A percentile compares a stretch with the other conserved stretches of the same genome.
Conservation (phyloP, 148 eudicot genomes). For the Chenopodium suecicum region DNA sequence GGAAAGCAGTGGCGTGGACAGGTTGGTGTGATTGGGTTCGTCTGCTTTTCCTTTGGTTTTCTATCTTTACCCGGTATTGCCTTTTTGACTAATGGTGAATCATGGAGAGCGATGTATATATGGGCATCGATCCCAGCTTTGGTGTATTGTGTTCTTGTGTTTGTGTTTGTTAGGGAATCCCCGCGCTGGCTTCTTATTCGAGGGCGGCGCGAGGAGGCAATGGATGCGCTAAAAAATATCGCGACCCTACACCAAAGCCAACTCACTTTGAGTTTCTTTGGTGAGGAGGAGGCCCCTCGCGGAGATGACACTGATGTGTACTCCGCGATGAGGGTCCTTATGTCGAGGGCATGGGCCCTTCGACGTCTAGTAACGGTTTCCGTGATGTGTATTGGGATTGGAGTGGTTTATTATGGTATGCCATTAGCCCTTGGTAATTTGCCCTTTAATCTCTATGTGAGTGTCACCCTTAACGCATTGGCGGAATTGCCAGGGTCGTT, state of each 20-base stretch:
- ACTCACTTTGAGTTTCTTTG: constrained; percentile 40
- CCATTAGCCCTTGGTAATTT: constrained; percentile 57
- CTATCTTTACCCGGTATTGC: constrained; percentile 58
- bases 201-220: constrained; percentile 52
- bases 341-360: constrained; percentile 44
- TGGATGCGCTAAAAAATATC: constrained; percentile 38
- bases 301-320: constrained; percentile 28
- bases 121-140: constrained; percentile 52
- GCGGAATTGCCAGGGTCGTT: constrained; percentile 53
- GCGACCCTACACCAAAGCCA: constrained; percentile 25
- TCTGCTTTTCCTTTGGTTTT: constrained; percentile 53
- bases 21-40: constrained; percentile 52
- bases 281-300: constrained; percentile 21
- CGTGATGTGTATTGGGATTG: constrained; percentile 49
- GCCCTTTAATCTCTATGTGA: constrained; percentile 49
- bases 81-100: constrained; percentile 30
- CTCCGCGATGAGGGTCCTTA: constrained; percentile 45
- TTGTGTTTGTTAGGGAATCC: constrained; percentile 50
- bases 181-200: constrained; percentile 67
- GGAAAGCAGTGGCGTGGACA: constrained; percentile 64
- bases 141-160: constrained; percentile 38
- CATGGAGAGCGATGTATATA: constrained; percentile 59
- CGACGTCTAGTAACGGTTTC: constrained; percentile 36
- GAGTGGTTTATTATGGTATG: constrained; percentile 69
- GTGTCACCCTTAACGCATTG: constrained; percentile 55